Evolutionary conservation across 106 monocot genomes (phyloP), one percentile per base, ranked within the genome.

Genomic region (Dendrobium catenatum): DNA sequence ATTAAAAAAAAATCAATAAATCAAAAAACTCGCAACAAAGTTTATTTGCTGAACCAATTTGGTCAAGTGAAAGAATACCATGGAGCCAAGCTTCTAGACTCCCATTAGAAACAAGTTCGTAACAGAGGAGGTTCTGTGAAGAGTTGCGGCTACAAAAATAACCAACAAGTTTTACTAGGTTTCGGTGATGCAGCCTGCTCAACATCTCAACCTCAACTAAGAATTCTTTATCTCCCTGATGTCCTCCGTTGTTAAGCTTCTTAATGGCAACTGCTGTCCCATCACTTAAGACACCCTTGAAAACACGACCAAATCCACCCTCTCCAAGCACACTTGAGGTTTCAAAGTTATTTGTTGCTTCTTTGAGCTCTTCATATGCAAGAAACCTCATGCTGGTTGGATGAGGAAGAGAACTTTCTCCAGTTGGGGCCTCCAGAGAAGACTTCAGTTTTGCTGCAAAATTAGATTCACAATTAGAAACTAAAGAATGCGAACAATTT

Each of bases 171-270:
- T 93, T 98, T 24, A 98, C 98, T 70, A 98, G 88, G 89, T 98
- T 98, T 44, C 98, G 89, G 82, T 98, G 98, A 80, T 98, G 98
- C 78, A 98, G 76, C 61, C 95, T 86, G 81, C 98, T 98, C 78
- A 98, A 86, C 98, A 98, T 98, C 66, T 98, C 93, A 72, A 98
- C 98, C 81, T 98, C 98, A 79, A 98, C 98, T 46, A 95, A 73
- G 79, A 98, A 98, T 78, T 98, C 98, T 79, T 90, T 98, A 64
- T 90, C 95, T 42, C 98, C 98, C 81, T 98, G 98, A 80, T 98
- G 92, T 13, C 95, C 95, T 33, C 95, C 98, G 82, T 31, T 88
- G 16, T 86, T 93, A 78, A 98, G 94, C 83, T 94, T 95, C 83
- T 98, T 98, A 66, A 98, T 98, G 75, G 98, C 98, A 55, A 98